Base-by-base conservation (phyloP, 2,329 filamentous ascomycete genomes). In the Penicillium sp. region DNA sequence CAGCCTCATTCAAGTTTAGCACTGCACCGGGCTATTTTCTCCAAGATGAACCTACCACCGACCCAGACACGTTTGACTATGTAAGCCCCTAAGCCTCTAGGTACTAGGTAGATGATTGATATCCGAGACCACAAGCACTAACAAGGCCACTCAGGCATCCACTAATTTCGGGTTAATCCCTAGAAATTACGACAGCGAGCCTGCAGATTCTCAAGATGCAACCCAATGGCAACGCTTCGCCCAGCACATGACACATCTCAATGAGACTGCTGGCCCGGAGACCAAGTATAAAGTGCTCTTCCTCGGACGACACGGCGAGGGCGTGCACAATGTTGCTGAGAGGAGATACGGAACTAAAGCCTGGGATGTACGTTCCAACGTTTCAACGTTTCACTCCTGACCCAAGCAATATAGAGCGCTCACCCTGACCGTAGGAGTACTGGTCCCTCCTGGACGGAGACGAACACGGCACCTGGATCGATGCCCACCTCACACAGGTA, bases 321-420 rank as follows among this genome's bases (percentile, higher is more conserved):
- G 85, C 4, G 78, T 78, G 59, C 84, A 88, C 72, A 88, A 88
- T 66, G 84, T 85, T 13, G 86, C 85, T 1, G 82, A 88, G 66
- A 68, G 73, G 2, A 81, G 77, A 60, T 87, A 86, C 61, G 85
- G 85, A 33, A 86, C 82, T 0, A 77, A 81, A 14, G 78, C 79
- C 2, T 88, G 86, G 86, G 83, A 88, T 72, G 82, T 83, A 74
- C 52, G 77, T 73, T 27, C 14, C 16, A 43, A 31, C 22, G 3
- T 22, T 22, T 4, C 6, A 27, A 1, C 24, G 24, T 27, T 6
- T 27, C 24, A 6, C 24, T 19, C 11, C 6, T 7, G 18, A 33
- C 35, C 16, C 36, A 3, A 1, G 19, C 6, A 7, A 16, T 14
- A 10, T 16, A 3, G 18, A 9, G 35, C 9, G 33, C 55, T 56